A percentile compares a stretch with the other conserved stretches of the same genome.
phyloP scores from a whole-genome alignment of 1,139 yeast genomes.

The Kodamaea fungicola region DNA sequence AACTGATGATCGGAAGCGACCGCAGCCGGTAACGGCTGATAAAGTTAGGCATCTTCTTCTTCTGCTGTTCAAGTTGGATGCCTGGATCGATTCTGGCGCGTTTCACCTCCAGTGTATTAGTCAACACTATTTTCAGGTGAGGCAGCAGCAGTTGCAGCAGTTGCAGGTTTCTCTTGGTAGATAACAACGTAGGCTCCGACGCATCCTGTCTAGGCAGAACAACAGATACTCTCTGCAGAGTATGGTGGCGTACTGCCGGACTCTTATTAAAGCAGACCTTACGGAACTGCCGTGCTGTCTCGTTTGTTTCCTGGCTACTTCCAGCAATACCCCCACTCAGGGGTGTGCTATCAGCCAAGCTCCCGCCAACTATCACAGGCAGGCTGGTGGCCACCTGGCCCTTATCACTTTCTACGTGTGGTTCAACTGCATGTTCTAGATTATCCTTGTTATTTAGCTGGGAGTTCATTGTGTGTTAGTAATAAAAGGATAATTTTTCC shows the following conservation, averaged over 20 bases:
- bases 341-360: not conserved
- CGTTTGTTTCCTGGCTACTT: conserved; percentile 5
- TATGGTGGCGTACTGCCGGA: conserved; percentile 14
- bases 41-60: conserved; percentile 33
- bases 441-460: conserved; percentile 22
- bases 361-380: conserved; percentile 1
- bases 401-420: conserved; percentile 1
- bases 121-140: conserved; percentile 6
- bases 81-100: conserved; percentile 27
- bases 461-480: conserved; percentile 20
- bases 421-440: conserved; percentile 10
- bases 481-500: conserved; percentile 7
- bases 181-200: conserved; percentile 8
- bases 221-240: conserved; percentile 1
- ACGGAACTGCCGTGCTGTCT: conserved; percentile 31
- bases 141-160: conserved; percentile 8
- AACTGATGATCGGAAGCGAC: conserved; percentile 43
- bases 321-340: not conserved
- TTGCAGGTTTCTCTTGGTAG: conserved; percentile 8
- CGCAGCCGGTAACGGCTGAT: conserved; percentile 40
- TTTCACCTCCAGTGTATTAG: conserved; percentile 15
- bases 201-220: conserved; percentile 2
- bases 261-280: conserved; percentile 31
- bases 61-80: conserved; percentile 10
- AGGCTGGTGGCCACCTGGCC: not conserved